Evolutionary conservation across 768 basidiomycete species (phyloP).

Genomic region (Pulveroboletus sp.): DNA sequence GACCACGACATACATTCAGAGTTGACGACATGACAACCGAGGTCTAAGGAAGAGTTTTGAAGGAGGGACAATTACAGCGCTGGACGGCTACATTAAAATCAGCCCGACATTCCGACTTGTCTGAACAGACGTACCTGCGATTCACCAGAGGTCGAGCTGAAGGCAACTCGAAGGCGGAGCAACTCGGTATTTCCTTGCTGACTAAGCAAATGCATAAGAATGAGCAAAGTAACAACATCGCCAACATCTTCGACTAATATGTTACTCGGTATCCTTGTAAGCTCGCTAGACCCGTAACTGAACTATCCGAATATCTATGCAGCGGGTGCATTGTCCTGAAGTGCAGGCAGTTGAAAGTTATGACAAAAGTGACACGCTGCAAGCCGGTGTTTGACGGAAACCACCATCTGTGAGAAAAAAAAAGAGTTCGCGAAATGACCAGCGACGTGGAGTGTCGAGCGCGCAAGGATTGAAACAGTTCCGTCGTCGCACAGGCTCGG

Average conservation of each 20-base stretch:
- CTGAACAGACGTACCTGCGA: conserved; percentile 7
- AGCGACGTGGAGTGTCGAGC: conserved; percentile 1
- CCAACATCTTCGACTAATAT: no score
- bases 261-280: no score
- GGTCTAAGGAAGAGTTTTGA: conserved; percentile 8
- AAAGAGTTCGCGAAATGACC: conserved; percentile 1
- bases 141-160: conserved; percentile 9
- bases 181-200: conserved; percentile 29
- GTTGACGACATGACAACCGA: conserved; percentile 62
- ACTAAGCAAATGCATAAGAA: conserved; percentile 19
- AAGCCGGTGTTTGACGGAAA: not conserved
- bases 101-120: not conserved
- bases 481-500: not conserved
- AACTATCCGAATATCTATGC: no score
- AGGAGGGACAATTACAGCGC: conserved; percentile 15
- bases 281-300: no score
- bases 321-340: no score
- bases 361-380: not conserved
- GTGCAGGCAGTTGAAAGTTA: not conserved
- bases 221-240: no score
- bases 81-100: conserved; percentile 7
- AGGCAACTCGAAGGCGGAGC: conserved; percentile 23
- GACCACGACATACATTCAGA: conserved; percentile 59
- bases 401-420: conserved; percentile 17
- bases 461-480: conserved; percentile 1